Percentiles rank a stretch among this genome's conserved stretches.
Conservation (phyloP, 257 asterid genomes). For the Cruciata laevipes region DNA sequence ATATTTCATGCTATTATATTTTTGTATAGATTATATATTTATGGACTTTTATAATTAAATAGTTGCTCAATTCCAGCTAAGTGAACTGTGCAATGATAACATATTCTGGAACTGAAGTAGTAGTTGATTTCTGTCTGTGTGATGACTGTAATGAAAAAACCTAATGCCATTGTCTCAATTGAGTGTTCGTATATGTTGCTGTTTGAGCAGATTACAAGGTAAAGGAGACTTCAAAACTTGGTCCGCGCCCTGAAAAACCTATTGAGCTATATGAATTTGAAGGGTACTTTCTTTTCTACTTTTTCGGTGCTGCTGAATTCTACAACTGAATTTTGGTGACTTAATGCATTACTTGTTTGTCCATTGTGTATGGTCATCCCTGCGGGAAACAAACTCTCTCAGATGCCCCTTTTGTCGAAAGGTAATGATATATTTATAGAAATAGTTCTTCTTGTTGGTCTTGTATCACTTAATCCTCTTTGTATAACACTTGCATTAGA, state of each 20-base stretch:
- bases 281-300: slow-evolving; percentile 34
- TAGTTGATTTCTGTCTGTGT: no score
- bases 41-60: neutral
- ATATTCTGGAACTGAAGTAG: neutral
- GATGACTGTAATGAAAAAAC: neutral
- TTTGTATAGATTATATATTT: no score
- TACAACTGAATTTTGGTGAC: slow-evolving; percentile 21
- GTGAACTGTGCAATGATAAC: no score
- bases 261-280: slow-evolving; percentile 86
- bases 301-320: neutral
- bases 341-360: slow-evolving; percentile 30
- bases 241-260: slow-evolving; percentile 91
- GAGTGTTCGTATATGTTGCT: neutral
- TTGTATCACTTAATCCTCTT: no score
- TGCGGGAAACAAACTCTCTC: slow-evolving; percentile 34
- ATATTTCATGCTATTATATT: neutral
- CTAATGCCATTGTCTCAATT: neutral
- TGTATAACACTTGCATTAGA: neutral
- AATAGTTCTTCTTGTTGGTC: neutral
- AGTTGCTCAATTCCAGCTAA: neutral
- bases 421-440: slow-evolving; percentile 31
- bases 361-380: slow-evolving; percentile 30
- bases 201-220: slow-evolving; percentile 58
- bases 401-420: slow-evolving; percentile 97
- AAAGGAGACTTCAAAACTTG: slow-evolving; percentile 77